Conservation (phyloP, 306 rosid species). For the Cucurbita pepo region DNA sequence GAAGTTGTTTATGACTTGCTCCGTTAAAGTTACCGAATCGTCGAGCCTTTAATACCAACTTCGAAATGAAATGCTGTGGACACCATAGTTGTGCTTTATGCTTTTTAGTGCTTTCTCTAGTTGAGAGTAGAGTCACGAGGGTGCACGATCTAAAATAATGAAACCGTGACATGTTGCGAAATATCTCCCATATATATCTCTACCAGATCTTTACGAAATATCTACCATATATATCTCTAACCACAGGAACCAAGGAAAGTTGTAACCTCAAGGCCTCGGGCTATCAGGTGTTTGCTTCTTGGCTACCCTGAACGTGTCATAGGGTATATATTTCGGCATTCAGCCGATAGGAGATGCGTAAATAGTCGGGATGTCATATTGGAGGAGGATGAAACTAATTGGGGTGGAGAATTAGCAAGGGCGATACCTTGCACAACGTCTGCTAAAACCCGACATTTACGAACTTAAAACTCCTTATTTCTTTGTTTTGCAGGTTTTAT, state of each 20-base stretch:
- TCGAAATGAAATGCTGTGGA: neutral
- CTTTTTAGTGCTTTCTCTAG: neutral
- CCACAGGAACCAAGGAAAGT: neutral
- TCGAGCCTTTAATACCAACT: neutral
- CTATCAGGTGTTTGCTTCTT: neutral
- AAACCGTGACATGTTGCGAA: neutral
- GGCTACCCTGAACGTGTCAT: neutral
- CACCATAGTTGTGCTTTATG: neutral
- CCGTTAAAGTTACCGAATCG: neutral
- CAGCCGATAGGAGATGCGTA: neutral
- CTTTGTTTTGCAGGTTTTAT: constrained; percentile 45
- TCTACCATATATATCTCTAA: neutral
- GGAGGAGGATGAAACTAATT: neutral
- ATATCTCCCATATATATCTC: too few species aligned
- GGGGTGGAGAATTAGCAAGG: neutral
- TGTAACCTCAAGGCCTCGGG: neutral
- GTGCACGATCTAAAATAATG: neutral
- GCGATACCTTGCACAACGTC: too few species aligned
- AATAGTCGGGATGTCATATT: neutral
- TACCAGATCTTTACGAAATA: too few species aligned
- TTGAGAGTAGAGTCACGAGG: neutral
- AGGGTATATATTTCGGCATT: neutral
- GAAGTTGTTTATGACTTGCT: neutral
- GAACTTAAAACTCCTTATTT: neutral
- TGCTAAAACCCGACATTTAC: too few species aligned